phyloP scores from a whole-genome alignment of 306 rosid species.

The Citrullus mucosospermus region DNA sequence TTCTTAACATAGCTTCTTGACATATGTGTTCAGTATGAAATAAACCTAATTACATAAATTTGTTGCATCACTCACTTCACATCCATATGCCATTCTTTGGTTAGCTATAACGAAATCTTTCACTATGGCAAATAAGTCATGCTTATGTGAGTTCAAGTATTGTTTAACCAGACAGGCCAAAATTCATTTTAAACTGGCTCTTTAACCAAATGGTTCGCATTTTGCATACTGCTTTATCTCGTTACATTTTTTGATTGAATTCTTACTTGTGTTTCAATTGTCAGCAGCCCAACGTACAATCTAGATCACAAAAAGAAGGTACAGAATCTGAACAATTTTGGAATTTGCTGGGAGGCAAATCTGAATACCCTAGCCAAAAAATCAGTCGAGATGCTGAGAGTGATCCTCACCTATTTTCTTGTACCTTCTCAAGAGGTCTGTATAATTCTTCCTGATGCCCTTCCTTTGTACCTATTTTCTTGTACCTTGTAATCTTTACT shows the following conservation, averaged over 20 bases:
- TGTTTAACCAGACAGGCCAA: not conserved
- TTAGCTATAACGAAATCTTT: not conserved
- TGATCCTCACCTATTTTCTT: conserved; percentile 79
- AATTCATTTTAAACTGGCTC: not conserved
- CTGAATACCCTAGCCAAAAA: conserved; percentile 76
- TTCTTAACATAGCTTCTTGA: not conserved
- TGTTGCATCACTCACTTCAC: not conserved
- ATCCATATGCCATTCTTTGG: not conserved
- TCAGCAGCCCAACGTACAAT: conserved; percentile 77
- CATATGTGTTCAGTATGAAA: not conserved
- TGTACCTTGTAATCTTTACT: conserved; percentile 22
- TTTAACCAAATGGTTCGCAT: not conserved
- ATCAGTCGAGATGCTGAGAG: conserved; percentile 50
- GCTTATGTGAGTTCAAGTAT: not conserved
- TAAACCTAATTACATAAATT: not conserved
- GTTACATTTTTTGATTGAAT: conserved; percentile 14
- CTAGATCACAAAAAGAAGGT: conserved; percentile 78
- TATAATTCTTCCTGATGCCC: not conserved
- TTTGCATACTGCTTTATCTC: conserved; percentile 4
- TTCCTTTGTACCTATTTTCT: conserved; percentile 36
- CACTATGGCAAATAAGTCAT: not conserved
- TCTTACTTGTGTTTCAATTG: conserved; percentile 25
- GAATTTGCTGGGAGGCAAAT: conserved; percentile 76
- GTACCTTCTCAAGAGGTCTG: conserved; percentile 56
- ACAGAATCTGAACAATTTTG: conserved; percentile 84